Evolutionary conservation across 345 rosid species (phyloP), one percentile per base, ranked within the genome.

Genomic region (Heritiera littoralis): DNA sequence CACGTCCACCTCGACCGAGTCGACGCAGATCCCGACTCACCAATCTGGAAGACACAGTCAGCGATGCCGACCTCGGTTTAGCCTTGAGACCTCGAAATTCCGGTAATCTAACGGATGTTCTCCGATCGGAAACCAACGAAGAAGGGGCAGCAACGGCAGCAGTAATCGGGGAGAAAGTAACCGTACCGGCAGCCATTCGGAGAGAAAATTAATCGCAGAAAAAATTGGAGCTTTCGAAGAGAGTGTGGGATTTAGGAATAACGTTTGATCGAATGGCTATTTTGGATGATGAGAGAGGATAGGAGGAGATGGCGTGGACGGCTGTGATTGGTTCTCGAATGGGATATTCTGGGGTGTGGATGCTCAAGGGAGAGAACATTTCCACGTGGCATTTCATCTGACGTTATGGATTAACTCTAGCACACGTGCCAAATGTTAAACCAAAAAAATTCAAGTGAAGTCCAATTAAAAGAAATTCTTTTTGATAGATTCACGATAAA

Each of bases 51-150:
- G 77, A 78, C 10, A 64, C 70, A 59, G 56, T 41, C 9, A 11
- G 6, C 13, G 59, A 70, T 3, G 11, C 61, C 2, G 78, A 56
- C 30, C 8, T 56, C 14, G 82, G 71, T 18, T 66, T 28, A 61
- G 28, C 38, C 82, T 76, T 81, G 70, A 84, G 84, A 4, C 82
- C 82, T 15, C 71, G 66, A 78, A 75, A 74, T 18, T 64, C 66
- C 12, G 80, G 78, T 40, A 81, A 48, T 46, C 68, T 55, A 45
- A 23, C 48, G 14, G 74, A 80, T 52, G 20, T 74, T 49, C 76
- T 65, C 23, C 38, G 35, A 75, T 59, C 55, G 5, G 80, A 77
- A 48, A 72, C 40, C 12, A 55, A 35, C 38, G 38, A 52, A 60
- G 86, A 74, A n/a, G 83, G 17, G 30, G 81, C 45, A 5, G 75